These are phyloP conservation scores for Eucalyptus rudis DNA, from an alignment of 345 rosid species.

Conservation along the genomic window DNA sequence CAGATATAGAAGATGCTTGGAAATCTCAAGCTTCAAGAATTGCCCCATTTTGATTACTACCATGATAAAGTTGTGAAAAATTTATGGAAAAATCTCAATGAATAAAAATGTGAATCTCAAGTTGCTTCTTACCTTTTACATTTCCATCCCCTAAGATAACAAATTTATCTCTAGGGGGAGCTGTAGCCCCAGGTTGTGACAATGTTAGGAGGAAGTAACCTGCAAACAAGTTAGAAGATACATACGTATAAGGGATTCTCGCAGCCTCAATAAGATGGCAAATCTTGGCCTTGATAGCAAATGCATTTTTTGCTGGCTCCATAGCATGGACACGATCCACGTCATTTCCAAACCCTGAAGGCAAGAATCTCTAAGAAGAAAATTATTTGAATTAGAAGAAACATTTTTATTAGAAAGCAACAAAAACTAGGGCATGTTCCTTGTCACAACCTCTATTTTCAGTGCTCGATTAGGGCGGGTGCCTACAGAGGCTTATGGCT, in stretches of 20 bases:
- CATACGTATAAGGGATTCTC: background rate
- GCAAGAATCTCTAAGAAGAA: background rate
- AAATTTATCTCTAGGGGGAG: background rate
- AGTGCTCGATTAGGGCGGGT: fast-evolving
- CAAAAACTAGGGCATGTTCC: background rate
- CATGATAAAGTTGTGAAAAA: background rate
- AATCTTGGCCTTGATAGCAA: background rate
- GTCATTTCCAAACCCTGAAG: background rate
- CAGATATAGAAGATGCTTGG: background rate
- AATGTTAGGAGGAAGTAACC: background rate
- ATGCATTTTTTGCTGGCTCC: background rate
- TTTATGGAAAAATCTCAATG: background rate
- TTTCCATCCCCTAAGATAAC: background rate
- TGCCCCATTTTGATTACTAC: background rate
- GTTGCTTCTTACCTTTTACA: background rate
- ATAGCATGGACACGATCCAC: background rate
- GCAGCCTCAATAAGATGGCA: background rate
- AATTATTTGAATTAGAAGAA: background rate
- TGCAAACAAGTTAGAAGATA: background rate
- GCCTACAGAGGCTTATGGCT: too few relatives aligned
- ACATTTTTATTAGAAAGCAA: too few relatives aligned
- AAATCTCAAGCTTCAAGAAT: background rate
- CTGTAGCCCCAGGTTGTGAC: background rate
- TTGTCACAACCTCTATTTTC: too few relatives aligned
- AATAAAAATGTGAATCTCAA: background rate